These are phyloP conservation scores for Amylostereum chailletii DNA, from an alignment of 1,284 basidiomycete species.

Conservation along the genomic window DNA sequence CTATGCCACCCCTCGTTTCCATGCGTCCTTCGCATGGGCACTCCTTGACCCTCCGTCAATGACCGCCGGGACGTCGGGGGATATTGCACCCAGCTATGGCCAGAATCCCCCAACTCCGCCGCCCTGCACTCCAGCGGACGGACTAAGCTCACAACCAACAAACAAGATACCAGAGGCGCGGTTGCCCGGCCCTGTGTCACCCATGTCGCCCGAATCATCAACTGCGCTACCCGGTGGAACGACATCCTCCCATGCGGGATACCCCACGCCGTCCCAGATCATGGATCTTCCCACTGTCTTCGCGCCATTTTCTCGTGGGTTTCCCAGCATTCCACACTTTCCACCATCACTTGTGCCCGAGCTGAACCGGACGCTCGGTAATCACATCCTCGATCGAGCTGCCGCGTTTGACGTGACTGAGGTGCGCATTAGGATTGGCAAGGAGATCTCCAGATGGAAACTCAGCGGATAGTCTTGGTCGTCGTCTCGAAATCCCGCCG, in stretches of 20 bases:
- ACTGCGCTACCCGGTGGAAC: background rate
- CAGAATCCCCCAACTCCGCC: no score
- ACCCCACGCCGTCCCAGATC: background rate
- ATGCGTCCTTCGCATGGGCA: slow-evolving; percentile 77
- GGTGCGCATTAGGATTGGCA: slow-evolving; percentile 58
- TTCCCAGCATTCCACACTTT: slow-evolving; percentile 42
- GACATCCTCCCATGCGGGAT: background rate
- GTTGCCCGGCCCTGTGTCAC: background rate
- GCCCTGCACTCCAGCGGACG: background rate
- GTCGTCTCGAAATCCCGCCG: background rate
- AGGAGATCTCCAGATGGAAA: slow-evolving; percentile 43
- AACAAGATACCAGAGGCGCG: background rate
- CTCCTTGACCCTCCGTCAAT: slow-evolving; percentile 29
- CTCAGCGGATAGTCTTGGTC: slow-evolving; percentile 1
- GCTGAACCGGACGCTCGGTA: slow-evolving; percentile 39
- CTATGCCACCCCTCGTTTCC: slow-evolving; percentile 68
- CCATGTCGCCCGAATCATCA: background rate
- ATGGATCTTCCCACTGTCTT: background rate
- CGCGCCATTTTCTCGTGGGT: slow-evolving; percentile 13
- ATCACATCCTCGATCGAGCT: slow-evolving; percentile 29
- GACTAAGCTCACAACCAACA: background rate
- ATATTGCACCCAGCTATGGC: background rate
- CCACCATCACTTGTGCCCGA: slow-evolving; percentile 36
- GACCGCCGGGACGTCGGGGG: background rate
- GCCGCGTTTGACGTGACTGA: slow-evolving; percentile 43